Percentiles rank a stretch among this genome's conserved stretches.
Conservation (phyloP, 2,329 filamentous ascomycete genomes). For the Harringtonia aguacate region DNA sequence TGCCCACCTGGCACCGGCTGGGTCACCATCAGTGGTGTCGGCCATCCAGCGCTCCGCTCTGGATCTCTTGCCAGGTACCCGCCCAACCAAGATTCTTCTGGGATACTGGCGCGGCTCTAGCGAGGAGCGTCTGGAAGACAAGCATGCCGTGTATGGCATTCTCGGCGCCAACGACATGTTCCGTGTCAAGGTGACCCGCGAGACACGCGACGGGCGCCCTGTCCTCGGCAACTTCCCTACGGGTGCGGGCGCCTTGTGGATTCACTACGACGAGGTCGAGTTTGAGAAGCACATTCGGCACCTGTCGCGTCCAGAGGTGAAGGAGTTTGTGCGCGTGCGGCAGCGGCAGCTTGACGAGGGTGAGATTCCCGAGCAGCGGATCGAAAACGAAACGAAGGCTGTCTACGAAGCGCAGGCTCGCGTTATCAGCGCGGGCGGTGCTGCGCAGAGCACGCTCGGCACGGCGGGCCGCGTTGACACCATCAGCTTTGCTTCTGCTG, state of each 20-base stretch:
- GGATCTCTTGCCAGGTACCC: slow-evolving; percentile 38
- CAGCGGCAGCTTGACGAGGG: slow-evolving; percentile 46
- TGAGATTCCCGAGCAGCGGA: slow-evolving; percentile 35
- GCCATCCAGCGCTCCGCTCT: slow-evolving; percentile 14
- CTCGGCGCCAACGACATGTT: slow-evolving; percentile 55
- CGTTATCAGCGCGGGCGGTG: slow-evolving; percentile 12
- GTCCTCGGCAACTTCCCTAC: slow-evolving; percentile 49
- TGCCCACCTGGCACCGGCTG: background rate
- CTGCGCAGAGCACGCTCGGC: slow-evolving; percentile 12
- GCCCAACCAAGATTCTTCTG: slow-evolving; percentile 46
- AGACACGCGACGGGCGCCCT: slow-evolving; percentile 49
- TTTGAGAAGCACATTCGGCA: slow-evolving; percentile 44
- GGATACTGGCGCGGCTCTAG: slow-evolving; percentile 49
- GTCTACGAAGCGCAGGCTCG: slow-evolving; percentile 35
- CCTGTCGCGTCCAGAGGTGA: slow-evolving; percentile 44
- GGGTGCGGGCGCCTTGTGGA: slow-evolving; percentile 51
- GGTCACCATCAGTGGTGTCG: slow-evolving; percentile 9
- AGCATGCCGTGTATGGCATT: slow-evolving; percentile 53
- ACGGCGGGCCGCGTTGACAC: slow-evolving; percentile 11
- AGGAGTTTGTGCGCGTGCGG: slow-evolving; percentile 53
- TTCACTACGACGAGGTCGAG: slow-evolving; percentile 49
- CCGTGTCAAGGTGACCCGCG: slow-evolving; percentile 48
- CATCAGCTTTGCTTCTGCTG: slow-evolving; percentile 11
- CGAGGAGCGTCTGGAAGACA: slow-evolving; percentile 33
- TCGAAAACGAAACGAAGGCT: slow-evolving; percentile 39